These are phyloP conservation scores for Neoboletus brunneissimus DNA, from an alignment of 768 basidiomycete species.

Conservation along the genomic window DNA sequence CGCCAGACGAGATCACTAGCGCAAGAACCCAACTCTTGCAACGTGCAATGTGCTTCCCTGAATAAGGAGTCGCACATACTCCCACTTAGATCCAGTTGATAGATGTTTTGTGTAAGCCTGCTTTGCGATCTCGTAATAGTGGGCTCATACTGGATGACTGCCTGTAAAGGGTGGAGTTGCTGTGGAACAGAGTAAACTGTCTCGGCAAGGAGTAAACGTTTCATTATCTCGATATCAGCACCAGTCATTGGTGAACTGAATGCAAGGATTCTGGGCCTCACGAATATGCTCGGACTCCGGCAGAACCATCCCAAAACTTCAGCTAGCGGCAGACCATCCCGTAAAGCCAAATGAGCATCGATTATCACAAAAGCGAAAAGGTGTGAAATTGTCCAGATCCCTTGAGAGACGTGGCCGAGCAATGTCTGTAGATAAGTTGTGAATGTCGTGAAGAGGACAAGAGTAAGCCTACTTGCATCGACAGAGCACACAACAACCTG, in stretches of 20 bases:
- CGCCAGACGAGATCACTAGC: constrained; percentile 73
- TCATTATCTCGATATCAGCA: constrained; percentile 37
- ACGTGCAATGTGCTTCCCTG: constrained; percentile 43
- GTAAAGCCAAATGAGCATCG: constrained; percentile 39
- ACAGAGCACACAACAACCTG: constrained; percentile 43
- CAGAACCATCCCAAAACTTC: constrained; percentile 48
- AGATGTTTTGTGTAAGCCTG: constrained; percentile 46
- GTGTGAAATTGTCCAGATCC: constrained; percentile 42
- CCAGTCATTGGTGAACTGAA: constrained; percentile 30
- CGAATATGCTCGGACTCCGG: constrained; percentile 32
- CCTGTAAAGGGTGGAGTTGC: constrained; percentile 44
- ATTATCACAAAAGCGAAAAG: constrained; percentile 43
- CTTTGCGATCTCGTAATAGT: constrained; percentile 35
- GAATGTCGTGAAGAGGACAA: constrained; percentile 1
- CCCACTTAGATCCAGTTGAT: constrained; percentile 41
- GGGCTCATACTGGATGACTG: constrained; percentile 54
- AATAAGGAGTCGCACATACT: constrained; percentile 42
- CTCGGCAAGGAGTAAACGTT: constrained; percentile 39
- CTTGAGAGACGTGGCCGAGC: constrained; percentile 37
- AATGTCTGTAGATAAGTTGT: constrained; percentile 34
- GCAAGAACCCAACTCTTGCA: constrained; percentile 60
- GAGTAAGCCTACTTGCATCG: constrained; percentile 33
- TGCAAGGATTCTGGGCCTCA: constrained; percentile 45
- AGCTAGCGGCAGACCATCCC: constrained; percentile 39
- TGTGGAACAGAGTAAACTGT: constrained; percentile 37